Base-by-base conservation (phyloP, 140 eudicot species). In the Bidens hawaiensis region DNA sequence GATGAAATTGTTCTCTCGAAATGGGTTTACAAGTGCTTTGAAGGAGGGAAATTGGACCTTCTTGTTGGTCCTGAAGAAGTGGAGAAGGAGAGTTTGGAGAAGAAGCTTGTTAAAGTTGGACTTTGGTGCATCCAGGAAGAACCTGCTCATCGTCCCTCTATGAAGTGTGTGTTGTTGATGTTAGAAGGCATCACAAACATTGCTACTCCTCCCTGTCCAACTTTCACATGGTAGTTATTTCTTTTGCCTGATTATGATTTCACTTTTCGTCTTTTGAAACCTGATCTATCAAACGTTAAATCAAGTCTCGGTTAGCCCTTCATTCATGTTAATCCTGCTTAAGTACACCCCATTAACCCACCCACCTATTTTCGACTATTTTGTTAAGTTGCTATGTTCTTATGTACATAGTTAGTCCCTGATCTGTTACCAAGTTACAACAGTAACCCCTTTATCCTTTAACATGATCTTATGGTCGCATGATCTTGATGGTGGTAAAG, bases 91-190 rank as follows among this genome's bases (percentile, higher is more conserved):
- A 54, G 55, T 3, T 21, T 79, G 23, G 71, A 75, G 55, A 70
- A 68, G 41, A 70, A 68, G 41, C 16, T 70, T 36, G 80, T 79
- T 14, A 79, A 70, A 61, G 62, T 79, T 9, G 84, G 71, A 14
- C 52, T 79, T 50, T 75, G 77, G 77, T 75, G 81, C 57, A 79
- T 79, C 17, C 81, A 79, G 31, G 85, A 79, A 23, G 78, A 80
- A 6, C 82, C 85, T 14, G 13, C 65, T 41, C 65, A 49, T 4
- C 85, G 81, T 9, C 82, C 85, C 6, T 55, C 85, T 8, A 79
- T 75, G 60, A 73, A 75, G 54, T 40, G 55, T 13, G 80, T 65
- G 43, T 6, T 69, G 53, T 16, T 63, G 42, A 79, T 70, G 84
- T 36, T 74, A 56, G 84, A 78, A 62, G 84, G 80, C 53, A 68